Evolutionary conservation across 2,329 filamentous ascomycete genomes (phyloP).

Genomic region (Moelleriella libera): DNA sequence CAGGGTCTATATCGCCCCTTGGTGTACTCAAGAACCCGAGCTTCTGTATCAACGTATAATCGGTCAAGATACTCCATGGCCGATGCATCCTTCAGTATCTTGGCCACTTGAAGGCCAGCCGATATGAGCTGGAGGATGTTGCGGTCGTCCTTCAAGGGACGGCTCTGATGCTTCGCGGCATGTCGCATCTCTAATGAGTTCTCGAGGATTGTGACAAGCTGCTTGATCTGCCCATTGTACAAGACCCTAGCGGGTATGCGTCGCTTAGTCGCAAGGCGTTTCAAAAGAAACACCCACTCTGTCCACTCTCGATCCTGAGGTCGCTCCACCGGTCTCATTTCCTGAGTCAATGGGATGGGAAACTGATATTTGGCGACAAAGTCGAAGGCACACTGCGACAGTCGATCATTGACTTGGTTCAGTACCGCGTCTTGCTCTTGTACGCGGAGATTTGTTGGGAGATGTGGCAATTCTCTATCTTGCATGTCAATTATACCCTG

Average conservation of each 20-base stretch:
- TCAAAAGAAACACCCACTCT: constrained; percentile 81
- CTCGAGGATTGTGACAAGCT: constrained; percentile 76
- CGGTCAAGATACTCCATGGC: constrained; percentile 74
- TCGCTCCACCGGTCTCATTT: constrained; percentile 63
- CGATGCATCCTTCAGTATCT: constrained; percentile 70
- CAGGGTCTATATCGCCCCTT: constrained; percentile 18
- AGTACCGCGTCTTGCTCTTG: constrained; percentile 77
- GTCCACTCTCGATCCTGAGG: constrained; percentile 78
- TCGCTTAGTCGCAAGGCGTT: constrained; percentile 72
- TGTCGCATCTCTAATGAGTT: constrained; percentile 83
- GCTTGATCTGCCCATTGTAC: constrained; percentile 84
- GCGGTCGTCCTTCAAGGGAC: constrained; percentile 75
- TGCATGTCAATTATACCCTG: constrained; percentile 60
- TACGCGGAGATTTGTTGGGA: constrained; percentile 69
- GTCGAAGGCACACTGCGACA: constrained; percentile 77
- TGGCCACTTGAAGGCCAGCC: constrained; percentile 75
- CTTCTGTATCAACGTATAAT: constrained; percentile 72
- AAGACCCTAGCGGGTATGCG: constrained; percentile 72
- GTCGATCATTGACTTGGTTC: constrained; percentile 66
- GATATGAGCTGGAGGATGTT: constrained; percentile 81
- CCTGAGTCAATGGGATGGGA: constrained; percentile 69
- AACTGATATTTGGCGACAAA: constrained; percentile 89
- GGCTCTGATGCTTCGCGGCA: constrained; percentile 68
- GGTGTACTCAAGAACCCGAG: constrained; percentile 57
- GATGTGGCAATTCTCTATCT: constrained; percentile 66